Conservation (phyloP, 176 grass and related monocot genomes). For the Oryza glaberrima region DNA sequence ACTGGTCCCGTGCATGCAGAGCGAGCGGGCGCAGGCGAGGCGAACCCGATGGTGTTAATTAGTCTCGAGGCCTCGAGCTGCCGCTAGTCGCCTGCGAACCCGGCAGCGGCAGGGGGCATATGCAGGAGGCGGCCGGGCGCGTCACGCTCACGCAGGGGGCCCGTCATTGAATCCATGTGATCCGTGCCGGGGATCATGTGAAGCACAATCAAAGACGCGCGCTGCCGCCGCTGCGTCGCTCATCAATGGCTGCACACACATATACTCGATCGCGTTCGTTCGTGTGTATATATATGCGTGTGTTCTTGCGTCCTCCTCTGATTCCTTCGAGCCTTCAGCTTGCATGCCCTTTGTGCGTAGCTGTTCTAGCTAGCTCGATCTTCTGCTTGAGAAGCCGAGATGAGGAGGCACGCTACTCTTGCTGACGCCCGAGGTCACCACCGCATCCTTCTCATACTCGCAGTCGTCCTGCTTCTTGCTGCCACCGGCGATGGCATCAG, state of each 20-base stretch:
- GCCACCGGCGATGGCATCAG: slow-evolving; percentile 44
- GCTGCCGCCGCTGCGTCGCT: slow-evolving; percentile 37
- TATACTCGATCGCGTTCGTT: not conserved
- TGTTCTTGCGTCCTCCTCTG: not conserved
- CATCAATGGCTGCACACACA: slow-evolving; percentile 40
- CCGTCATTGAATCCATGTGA: slow-evolving; percentile 69
- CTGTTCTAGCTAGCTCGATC: not conserved
- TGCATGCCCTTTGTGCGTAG: not conserved
- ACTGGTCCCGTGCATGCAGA: no score
- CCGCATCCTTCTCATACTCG: slow-evolving; percentile 5
- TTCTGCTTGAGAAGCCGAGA: slow-evolving; percentile 22
- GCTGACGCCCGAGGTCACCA: not conserved
- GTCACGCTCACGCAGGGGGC: not conserved
- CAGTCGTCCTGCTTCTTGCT: slow-evolving; percentile 35
- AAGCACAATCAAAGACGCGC: slow-evolving; percentile 67
- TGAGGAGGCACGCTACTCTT: slow-evolving; percentile 29
- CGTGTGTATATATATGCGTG: not conserved
- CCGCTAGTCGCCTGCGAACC: no score
- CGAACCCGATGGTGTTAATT: no score
- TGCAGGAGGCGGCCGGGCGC: not conserved
- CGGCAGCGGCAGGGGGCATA: not conserved
- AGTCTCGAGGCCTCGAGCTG: no score
- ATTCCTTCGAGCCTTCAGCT: not conserved
- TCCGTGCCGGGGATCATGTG: slow-evolving; percentile 78
- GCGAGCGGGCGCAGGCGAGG: no score